Evolutionary conservation across 352 stramenopile genomes (phyloP).

Genomic region (Phytophthora litchii): DNA sequence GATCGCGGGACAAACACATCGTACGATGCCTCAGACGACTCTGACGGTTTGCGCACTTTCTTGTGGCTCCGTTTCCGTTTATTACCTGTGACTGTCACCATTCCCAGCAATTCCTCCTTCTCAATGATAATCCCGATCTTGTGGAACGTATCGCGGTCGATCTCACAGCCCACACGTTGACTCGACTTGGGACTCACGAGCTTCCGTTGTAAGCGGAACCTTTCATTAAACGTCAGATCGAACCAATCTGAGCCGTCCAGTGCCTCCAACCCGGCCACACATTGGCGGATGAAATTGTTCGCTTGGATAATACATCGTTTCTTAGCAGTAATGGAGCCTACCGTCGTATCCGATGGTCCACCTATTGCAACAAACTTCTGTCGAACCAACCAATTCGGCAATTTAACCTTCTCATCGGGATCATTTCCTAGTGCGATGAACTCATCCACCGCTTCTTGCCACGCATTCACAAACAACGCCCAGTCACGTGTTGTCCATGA

Average conservation of each 20-base stretch:
- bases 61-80: slow-evolving; percentile 39
- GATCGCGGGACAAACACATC: slow-evolving; percentile 18
- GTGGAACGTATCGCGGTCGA: slow-evolving; percentile 32
- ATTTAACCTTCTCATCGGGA: slow-evolving; percentile 38
- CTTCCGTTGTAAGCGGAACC: slow-evolving; percentile 37
- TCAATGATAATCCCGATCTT: slow-evolving; percentile 37
- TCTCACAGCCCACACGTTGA: slow-evolving; percentile 40
- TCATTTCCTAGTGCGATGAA: slow-evolving; percentile 42
- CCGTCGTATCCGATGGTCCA: slow-evolving; percentile 33
- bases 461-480: slow-evolving; percentile 40
- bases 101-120: slow-evolving; percentile 41
- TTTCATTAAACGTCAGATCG: slow-evolving; percentile 32
- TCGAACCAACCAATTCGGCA: slow-evolving; percentile 50
- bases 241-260: slow-evolving; percentile 45
- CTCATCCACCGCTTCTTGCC: slow-evolving; percentile 41
- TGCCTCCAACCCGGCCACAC: slow-evolving; percentile 28
- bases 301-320: slow-evolving; percentile 42
- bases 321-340: slow-evolving; percentile 45
- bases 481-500: slow-evolving; percentile 35
- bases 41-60: slow-evolving; percentile 22
- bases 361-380: slow-evolving; percentile 42
- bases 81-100: slow-evolving; percentile 21
- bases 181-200: slow-evolving; percentile 41
- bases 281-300: slow-evolving; percentile 45
- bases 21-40: slow-evolving; percentile 33